These are phyloP conservation scores for Boletus rubescentipes DNA, from an alignment of 768 basidiomycete species.

Conservation along the genomic window DNA sequence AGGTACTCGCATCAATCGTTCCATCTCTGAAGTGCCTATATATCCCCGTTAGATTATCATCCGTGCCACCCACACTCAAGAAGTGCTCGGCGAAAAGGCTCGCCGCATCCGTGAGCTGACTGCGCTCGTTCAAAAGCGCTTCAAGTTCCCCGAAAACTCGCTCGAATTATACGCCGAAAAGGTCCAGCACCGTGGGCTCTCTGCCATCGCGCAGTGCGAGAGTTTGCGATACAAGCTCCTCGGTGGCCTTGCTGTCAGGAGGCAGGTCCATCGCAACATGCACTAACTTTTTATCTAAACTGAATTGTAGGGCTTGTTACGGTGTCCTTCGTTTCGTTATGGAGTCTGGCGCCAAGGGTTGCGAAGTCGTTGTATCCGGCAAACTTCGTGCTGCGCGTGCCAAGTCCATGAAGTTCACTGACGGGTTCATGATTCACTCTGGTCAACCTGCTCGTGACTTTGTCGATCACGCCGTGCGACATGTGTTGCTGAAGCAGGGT, in stretches of 20 bases:
- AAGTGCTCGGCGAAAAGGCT: constrained; percentile 98
- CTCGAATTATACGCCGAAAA: constrained; percentile 99
- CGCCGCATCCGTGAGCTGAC: constrained; percentile 99
- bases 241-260: constrained; percentile 97
- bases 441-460: constrained; percentile 97
- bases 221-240: constrained; percentile 98
- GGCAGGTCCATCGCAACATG: constrained; percentile 50
- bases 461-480: constrained; percentile 95
- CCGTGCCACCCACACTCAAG: constrained; percentile 98
- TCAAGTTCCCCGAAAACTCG: constrained; percentile 99
- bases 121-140: constrained; percentile 96
- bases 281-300: neutral
- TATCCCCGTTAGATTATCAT: constrained; percentile 80
- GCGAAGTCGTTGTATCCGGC: constrained; percentile 98
- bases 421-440: constrained; percentile 99
- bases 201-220: constrained; percentile 98
- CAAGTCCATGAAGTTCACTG: constrained; percentile 99
- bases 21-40: neutral
- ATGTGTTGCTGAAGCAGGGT: constrained; percentile 97
- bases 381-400: constrained; percentile 99
- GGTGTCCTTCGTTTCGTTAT: constrained; percentile 99
- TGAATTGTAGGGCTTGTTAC: constrained; percentile 77
- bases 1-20: constrained; percentile 48
- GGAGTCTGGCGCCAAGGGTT: constrained; percentile 99
- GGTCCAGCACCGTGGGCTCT: constrained; percentile 96